Base-by-base conservation (phyloP, 768 basidiomycete genomes). In the Gloeostereum incarnatum region DNA sequence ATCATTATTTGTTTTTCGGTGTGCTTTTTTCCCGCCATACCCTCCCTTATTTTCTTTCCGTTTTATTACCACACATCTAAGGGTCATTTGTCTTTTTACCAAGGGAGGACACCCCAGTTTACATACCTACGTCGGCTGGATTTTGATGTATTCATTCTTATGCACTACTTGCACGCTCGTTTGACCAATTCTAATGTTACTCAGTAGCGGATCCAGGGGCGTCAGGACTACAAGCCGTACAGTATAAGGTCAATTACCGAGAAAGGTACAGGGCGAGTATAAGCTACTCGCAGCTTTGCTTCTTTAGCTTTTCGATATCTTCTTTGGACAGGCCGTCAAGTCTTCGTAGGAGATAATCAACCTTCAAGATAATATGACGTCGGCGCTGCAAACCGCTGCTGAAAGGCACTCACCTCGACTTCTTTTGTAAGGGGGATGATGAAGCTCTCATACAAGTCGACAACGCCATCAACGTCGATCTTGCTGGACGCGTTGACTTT, bases 351-450 rank as follows among this genome's bases (percentile, higher is more conserved):
- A 99, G 73, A 59, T 99, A 99, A 36, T 97, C 91, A 26, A 98
- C 88, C 93, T 97, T 50, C 24, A 9, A 17, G 31, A 40, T 13
- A 18, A 8, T 29, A 33, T 35, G 37, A 41, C 43, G 36, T 43
- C 30, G 38, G 16, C 18, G 10, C 27, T 22, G 4, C 17, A 16
- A 37, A 40, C 31, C 11, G 17, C 10, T 3, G 14, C 4, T 11
- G 31, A 30, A 19, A 41, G 6, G 18, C 1, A 40, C 70, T 33
- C 54, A 94, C 94, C 88, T 99, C 96, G 41, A 99, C 89, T 54
- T 96, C 91, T 59, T 94, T 97, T 1, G 96, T 99, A 47, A 99
- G 58, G 6, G 96, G 96, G 42, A 99, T 99, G 46, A 99, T 92
- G 51, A 83, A 91, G 52, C 83, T 86, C 54, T 92, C 81, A 53